Evolutionary conservation across 768 basidiomycete species (phyloP), one percentile per base, ranked within the genome.

Genomic region (Obba rivulosa): DNA sequence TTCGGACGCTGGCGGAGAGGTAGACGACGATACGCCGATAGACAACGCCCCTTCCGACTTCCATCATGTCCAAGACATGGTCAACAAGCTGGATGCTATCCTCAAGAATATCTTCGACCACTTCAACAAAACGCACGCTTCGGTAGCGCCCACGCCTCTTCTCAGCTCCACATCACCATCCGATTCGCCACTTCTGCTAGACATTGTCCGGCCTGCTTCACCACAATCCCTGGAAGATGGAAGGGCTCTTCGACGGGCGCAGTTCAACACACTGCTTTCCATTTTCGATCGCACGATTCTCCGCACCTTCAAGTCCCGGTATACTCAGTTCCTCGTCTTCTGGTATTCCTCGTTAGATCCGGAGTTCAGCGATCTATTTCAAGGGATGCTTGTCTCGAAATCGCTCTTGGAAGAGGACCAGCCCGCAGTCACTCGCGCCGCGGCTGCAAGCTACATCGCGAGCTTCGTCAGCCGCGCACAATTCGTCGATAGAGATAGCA

Each of bases 311-410:
- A 93, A 94, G 60, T 96, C 93, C 0, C 88, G 94, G 34, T 96
- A 98, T 66, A 93, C 92, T 13, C 96, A 98, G 59, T 99, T 99
- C 69, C 79, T 99, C 51, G 60, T 98, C 40, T 99, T 99, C 73
- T 96, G 92, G 83, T 92, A 85, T 61, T 78, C 93, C 18, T 97
- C 95, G 0, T 83, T 95, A 44, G 85, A 92, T 56, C 73, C 86
- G 2, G 83, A 90, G 52, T 96, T 92, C 57, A 79, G 87, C 39
- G 95, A 99, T 64, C 77, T 92, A 46, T 97, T 99, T 64, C 89
- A 90, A 52, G 95, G 95, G 34, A 80, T 92, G 61, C 85, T 99
- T n/a, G 85, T 97, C 37, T 88, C 89, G 8, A 86, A 90, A 51
- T 92, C 94, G 0, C 71, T 99, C 3, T 80, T 94, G 41, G 63